Conservation (phyloP, 495 filamentous ascomycete species). For the Lasiosphaeris hirsuta region DNA sequence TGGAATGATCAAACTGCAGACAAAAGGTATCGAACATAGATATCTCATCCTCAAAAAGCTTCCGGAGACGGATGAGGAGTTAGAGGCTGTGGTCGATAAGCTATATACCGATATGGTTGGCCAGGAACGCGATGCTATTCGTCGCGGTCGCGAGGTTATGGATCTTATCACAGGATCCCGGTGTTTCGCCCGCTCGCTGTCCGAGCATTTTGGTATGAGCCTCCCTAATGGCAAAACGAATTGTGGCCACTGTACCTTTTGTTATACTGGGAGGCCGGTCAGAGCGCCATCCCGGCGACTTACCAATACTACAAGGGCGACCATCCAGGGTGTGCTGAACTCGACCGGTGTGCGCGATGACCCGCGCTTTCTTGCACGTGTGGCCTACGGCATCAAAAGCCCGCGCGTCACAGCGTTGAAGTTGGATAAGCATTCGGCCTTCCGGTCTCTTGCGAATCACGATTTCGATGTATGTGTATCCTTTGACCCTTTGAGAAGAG, state of each 20-base stretch:
- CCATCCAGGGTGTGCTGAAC: constrained; percentile 38
- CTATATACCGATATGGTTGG: constrained; percentile 47
- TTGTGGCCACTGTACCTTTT: constrained; percentile 55
- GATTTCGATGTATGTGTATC: constrained; percentile 42
- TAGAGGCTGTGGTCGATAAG: constrained; percentile 35
- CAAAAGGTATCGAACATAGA: constrained; percentile 45
- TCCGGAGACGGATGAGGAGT: constrained; percentile 37
- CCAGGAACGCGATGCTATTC: constrained; percentile 48
- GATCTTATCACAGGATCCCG: constrained; percentile 43
- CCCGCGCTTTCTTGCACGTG: constrained; percentile 49
- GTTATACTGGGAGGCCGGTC: constrained; percentile 41
- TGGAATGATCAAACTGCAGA: constrained; percentile 44
- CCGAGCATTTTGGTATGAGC: constrained; percentile 54
- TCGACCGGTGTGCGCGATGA: constrained; percentile 48
- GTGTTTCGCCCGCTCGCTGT: constrained; percentile 49
- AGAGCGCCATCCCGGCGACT: constrained; percentile 22
- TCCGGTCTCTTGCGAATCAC: constrained; percentile 50
- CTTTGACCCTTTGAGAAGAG: background rate
- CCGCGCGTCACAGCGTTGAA: constrained; percentile 45
- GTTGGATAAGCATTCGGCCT: constrained; percentile 39
- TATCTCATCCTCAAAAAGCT: constrained; percentile 47
- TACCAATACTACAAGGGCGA: constrained; percentile 29
- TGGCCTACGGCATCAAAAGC: constrained; percentile 58
- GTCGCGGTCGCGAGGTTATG: constrained; percentile 45
- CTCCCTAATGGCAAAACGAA: constrained; percentile 34